These are phyloP conservation scores for Escallonia herrerae DNA, from an alignment of 129 eudicot species.

Conservation along the genomic window DNA sequence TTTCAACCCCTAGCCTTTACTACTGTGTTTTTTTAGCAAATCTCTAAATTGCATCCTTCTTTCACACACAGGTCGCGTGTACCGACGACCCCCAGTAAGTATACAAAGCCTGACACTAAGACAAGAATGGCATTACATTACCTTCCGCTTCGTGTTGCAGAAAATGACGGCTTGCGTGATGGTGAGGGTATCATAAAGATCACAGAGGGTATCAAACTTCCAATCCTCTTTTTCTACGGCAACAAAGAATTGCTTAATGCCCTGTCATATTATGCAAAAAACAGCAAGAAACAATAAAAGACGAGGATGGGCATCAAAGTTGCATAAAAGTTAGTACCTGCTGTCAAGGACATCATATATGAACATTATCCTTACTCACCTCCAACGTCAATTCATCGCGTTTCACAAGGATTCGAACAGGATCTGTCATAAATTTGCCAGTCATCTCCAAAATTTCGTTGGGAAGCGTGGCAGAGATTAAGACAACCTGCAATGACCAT, in stretches of 20 bases:
- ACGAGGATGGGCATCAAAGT: neutral
- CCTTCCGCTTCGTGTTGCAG: conserved; percentile 95
- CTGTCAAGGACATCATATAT: neutral
- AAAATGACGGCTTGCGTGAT: conserved; percentile 95
- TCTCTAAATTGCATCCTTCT: too few relatives aligned
- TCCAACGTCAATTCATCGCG: conserved; percentile 98
- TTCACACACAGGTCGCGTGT: too few relatives aligned
- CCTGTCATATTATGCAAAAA: conserved; percentile 33
- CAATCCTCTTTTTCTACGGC: conserved; percentile 95
- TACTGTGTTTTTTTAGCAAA: too few relatives aligned
- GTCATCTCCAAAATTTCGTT: conserved; percentile 96
- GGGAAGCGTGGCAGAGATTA: conserved; percentile 95
- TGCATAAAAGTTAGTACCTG: neutral
- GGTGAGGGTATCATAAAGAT: conserved; percentile 92
- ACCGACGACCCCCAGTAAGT: too few relatives aligned
- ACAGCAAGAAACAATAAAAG: neutral
- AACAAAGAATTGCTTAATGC: conserved; percentile 94
- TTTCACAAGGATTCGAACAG: conserved; percentile 90
- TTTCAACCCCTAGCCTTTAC: too few relatives aligned
- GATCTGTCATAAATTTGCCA: conserved; percentile 97
- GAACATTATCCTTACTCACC: conserved; percentile 25
- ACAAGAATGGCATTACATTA: conserved; percentile 7
- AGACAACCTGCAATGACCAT: conserved; percentile 50
- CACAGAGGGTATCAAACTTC: conserved; percentile 95
- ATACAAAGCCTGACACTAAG: too few relatives aligned